Conservation (phyloP, 371 early-diverging fungal genomes). For the Syncephalis plumigaleata region DNA sequence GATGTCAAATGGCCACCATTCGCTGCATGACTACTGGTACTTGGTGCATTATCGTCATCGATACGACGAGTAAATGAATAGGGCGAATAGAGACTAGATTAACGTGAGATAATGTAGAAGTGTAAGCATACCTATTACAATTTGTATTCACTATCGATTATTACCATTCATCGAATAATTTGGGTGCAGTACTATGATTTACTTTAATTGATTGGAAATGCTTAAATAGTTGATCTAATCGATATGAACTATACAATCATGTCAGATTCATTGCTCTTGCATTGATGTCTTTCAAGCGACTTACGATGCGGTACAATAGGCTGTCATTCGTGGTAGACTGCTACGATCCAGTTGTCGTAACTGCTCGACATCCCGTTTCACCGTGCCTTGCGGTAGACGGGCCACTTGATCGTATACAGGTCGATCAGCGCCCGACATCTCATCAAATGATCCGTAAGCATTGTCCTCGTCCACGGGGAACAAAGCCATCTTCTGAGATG, state of each 20-base stretch:
- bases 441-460: slow-evolving; percentile 17
- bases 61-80: neutral
- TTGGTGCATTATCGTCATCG: neutral
- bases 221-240: slow-evolving; percentile 20
- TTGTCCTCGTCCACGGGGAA: slow-evolving; percentile 56
- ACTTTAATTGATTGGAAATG: slow-evolving; percentile 17
- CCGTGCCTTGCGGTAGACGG: slow-evolving; percentile 9
- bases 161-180: slow-evolving; percentile 24
- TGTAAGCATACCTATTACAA: no score
- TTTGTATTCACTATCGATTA: no score
- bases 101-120: no score
- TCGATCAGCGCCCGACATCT: slow-evolving; percentile 13
- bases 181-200: slow-evolving; percentile 12
- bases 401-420: slow-evolving; percentile 13
- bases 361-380: slow-evolving; percentile 36
- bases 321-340: slow-evolving; percentile 51
- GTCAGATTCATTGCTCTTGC: slow-evolving; percentile 14
- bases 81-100: slow-evolving; percentile 4
- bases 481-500: slow-evolving; percentile 76
- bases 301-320: slow-evolving; percentile 74
- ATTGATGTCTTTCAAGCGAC: neutral
- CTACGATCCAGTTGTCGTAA: slow-evolving; percentile 12
- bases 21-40: neutral
- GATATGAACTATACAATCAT: slow-evolving; percentile 26
- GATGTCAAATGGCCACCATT: neutral